Conservation (phyloP, 2,329 filamentous ascomycete species). For the Curvularia lunata region DNA sequence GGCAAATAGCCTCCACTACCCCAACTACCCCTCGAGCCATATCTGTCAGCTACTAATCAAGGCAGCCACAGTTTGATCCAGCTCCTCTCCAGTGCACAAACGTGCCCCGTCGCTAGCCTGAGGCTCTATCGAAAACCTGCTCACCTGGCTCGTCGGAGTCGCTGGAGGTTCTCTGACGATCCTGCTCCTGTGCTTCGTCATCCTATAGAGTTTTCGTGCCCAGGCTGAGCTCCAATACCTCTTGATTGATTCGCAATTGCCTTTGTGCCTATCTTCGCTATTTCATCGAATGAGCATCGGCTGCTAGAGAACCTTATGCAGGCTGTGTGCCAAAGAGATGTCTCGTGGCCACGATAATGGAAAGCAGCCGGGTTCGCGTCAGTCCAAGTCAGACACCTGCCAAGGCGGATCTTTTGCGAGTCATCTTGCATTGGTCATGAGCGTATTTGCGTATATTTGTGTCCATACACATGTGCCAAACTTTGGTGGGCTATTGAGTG, state of each 20-base stretch:
- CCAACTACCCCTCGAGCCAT: too few relatives aligned
- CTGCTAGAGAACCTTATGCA: not conserved
- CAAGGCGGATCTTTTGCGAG: not conserved
- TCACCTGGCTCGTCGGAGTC: not conserved
- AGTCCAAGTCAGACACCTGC: not conserved
- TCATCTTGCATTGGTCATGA: not conserved
- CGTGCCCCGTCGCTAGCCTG: not conserved
- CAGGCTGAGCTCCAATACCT: not conserved
- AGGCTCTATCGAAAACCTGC: slow-evolving; percentile 6
- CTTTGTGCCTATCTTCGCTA: not conserved
- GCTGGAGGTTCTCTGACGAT: too few relatives aligned
- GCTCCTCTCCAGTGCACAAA: not conserved
- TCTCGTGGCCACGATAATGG: not conserved
- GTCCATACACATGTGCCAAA: not conserved
- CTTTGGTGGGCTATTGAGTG: not conserved
- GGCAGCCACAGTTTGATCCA: not conserved
- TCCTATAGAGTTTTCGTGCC: slow-evolving; percentile 1
- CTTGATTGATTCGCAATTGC: not conserved
- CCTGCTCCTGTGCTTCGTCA: not conserved
- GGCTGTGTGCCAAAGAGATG: not conserved
- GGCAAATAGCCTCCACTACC: not conserved
- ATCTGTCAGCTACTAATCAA: slow-evolving; percentile 1
- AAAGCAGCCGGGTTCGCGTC: not conserved
- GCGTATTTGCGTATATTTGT: not conserved
- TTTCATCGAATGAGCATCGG: not conserved